Evolutionary conservation across 2,329 filamentous ascomycete genomes (phyloP), one percentile per base, ranked within the genome.

Genomic region (Colletotrichum truncatum): DNA sequence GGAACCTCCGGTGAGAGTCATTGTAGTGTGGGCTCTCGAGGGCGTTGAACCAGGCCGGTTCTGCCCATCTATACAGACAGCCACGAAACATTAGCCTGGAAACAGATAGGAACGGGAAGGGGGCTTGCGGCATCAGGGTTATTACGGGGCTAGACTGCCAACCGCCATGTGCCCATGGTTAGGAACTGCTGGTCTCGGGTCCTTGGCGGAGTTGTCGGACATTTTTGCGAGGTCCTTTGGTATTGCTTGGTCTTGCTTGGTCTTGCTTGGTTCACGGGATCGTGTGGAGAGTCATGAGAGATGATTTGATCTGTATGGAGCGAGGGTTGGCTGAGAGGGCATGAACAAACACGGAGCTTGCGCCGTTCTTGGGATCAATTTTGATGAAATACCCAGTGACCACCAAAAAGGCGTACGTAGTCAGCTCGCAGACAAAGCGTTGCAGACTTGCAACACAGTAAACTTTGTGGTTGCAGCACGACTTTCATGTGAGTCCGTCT

Each of bases 21-120:
- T 83, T 89, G 79, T 92, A 91, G 76, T 91, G 90, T 0, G 88
- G 87, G 3, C 74, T 75, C 6, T 70, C 64, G 6, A 74, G 67
- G 1, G 70, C 54, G 25, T 68, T 65, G 53, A 71, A 70, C 75
- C 74, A 77, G 1, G 71, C 70, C 3, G 75, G 74, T 52, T 77
- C 74, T 41, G 41, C 36, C 57, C 48, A 65, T 10, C 62, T 62
- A 12, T 26, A 56, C 36, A 46, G n/a, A n/a, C 43, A n/a, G 9
- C 12, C 32, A 34, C 48, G 9, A 49, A 48, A 51, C 30, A 18
- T 36, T 28, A 49, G 43, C 30, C 6, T 21, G 16, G 16, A 12
- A 16, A 25, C 46, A n/a, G 16, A 30, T 10, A 10, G 2, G 12
- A 23, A 12, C 11, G 38, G 23, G 26, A 16, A 11, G 21, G 10